These are phyloP conservation scores for Geotrichum histeridarum DNA, from an alignment of 1,139 yeast genomes.

Conservation along the genomic window DNA sequence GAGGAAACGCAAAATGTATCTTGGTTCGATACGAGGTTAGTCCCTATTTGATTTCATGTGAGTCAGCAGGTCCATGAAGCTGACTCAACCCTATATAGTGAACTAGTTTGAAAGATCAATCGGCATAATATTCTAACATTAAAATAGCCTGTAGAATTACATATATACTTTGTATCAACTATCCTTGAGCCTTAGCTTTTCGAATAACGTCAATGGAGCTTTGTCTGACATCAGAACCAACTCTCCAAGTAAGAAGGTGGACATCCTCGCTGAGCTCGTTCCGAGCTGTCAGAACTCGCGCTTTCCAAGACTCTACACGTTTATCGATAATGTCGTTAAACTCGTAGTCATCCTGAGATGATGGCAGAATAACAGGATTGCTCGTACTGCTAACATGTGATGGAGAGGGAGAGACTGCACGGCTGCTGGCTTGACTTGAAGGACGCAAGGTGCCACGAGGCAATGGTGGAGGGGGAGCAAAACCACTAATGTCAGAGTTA, in stretches of 20 bases:
- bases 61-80: no score
- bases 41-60: no score
- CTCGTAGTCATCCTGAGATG: constrained; percentile 32
- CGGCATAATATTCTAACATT: neutral
- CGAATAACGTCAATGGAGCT: constrained; percentile 21
- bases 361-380: constrained; percentile 23
- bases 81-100: no score
- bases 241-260: constrained; percentile 36
- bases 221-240: constrained; percentile 34
- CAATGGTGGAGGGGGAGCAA: constrained; percentile 30
- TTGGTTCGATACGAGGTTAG: no score
- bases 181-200: neutral
- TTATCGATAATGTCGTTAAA: constrained; percentile 35
- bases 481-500: constrained; percentile 11
- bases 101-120: no score
- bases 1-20: no score
- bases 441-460: constrained; percentile 19
- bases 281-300: constrained; percentile 39
- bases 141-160: neutral
- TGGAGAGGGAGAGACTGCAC: constrained; percentile 11
- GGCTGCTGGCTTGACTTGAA: constrained; percentile 16
- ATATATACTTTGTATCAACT: neutral
- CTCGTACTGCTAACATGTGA: constrained; percentile 8
- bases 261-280: constrained; percentile 32
- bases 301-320: constrained; percentile 43